These are phyloP conservation scores for Acanthamoeba divionensis DNA, from an alignment of 208 protist genomes.

Conservation along the genomic window DNA sequence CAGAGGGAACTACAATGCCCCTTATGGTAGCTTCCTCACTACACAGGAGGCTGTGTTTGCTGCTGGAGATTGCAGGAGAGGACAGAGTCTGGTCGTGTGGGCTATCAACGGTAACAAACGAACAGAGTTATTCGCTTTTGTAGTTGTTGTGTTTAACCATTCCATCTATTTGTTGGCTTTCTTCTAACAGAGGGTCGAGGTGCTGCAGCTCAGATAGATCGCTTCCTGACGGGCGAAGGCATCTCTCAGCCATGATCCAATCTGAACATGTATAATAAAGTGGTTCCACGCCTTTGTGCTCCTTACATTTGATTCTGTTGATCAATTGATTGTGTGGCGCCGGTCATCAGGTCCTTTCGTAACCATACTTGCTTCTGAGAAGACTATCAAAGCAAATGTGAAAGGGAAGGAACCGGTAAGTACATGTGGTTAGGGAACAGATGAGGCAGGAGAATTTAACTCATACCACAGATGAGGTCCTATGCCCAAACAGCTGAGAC, in stretches of 20 bases:
- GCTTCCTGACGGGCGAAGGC: not conserved
- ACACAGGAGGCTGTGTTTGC: slow-evolving; percentile 66
- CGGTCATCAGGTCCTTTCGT: no score
- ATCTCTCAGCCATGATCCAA: not conserved
- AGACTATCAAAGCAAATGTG: no score
- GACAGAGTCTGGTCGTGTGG: slow-evolving; percentile 86
- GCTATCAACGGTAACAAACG: slow-evolving; percentile 74
- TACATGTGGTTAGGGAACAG: no score
- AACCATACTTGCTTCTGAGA: no score
- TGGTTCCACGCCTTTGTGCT: no score
- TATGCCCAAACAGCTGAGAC: no score
- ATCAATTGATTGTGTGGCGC: no score
- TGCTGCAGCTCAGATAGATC: not conserved
- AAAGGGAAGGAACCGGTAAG: no score
- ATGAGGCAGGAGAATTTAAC: no score
- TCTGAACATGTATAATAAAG: not conserved
- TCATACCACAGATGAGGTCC: no score
- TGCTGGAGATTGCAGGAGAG: slow-evolving; percentile 80
- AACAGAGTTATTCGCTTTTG: not conserved
- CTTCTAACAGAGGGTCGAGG: not conserved
- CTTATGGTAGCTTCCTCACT: slow-evolving; percentile 64
- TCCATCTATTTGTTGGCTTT: not conserved
- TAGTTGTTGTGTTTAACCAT: not conserved
- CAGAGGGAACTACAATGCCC: slow-evolving; percentile 68
- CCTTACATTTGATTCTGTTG: no score